Conservation (phyloP, 352 stramenopile species). For the Globisporangium abappressorium region DNA sequence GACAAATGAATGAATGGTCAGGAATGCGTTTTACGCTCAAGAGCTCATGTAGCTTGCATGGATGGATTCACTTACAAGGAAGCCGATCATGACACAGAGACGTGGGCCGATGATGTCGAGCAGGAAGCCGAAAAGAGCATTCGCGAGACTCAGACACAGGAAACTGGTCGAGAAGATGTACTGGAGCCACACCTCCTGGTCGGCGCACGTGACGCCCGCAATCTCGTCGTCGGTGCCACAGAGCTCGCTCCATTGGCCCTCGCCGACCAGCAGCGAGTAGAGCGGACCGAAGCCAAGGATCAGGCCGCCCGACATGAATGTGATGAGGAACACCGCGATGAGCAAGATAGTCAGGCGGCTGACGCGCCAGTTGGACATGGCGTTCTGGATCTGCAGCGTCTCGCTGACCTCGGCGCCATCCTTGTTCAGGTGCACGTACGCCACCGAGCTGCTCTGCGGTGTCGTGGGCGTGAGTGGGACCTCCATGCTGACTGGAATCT, state of each 20-base stretch:
- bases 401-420: not conserved
- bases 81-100: constrained; percentile 28
- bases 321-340: constrained; percentile 28
- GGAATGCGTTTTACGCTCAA: too few relatives aligned
- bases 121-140: constrained; percentile 40
- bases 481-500: not conserved
- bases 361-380: constrained; percentile 30
- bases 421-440: not conserved
- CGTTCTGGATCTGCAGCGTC: constrained; percentile 19
- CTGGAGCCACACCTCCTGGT: constrained; percentile 45
- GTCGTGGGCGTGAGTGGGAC: not conserved
- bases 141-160: constrained; percentile 43
- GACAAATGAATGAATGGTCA: not conserved
- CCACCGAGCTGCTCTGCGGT: not conserved
- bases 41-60: too few relatives aligned
- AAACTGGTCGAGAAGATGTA: constrained; percentile 53
- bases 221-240: constrained; percentile 24
- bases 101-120: constrained; percentile 46
- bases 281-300: constrained; percentile 50
- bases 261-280: constrained; percentile 43
- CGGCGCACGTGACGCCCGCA: constrained; percentile 31
- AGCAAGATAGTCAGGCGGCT: constrained; percentile 19
- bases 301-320: constrained; percentile 37
- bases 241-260: constrained; percentile 44
- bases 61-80: constrained; percentile 11